Evolutionary conservation across 2,329 filamentous ascomycete species (phyloP).

Genomic region (Phaeoacremonium minimum): DNA sequence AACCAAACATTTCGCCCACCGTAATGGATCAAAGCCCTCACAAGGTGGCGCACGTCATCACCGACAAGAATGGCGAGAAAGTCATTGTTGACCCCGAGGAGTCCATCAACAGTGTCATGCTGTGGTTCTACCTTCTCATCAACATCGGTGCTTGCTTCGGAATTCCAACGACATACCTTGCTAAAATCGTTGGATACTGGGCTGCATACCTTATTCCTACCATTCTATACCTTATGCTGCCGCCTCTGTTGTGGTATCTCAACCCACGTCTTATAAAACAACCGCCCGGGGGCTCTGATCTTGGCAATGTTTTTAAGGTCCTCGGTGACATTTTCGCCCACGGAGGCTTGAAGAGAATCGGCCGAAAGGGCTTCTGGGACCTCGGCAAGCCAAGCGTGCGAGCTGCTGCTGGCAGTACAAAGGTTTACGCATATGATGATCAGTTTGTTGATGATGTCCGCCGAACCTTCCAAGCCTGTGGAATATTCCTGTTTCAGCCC

Average conservation of each 20-base stretch:
- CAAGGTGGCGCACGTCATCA: constrained; percentile 48
- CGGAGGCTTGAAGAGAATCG: constrained; percentile 30
- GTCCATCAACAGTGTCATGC: constrained; percentile 62
- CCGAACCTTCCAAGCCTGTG: constrained; percentile 54
- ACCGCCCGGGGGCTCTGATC: constrained; percentile 39
- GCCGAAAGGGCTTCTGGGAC: constrained; percentile 52
- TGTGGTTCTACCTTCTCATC: constrained; percentile 57
- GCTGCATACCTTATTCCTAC: constrained; percentile 32
- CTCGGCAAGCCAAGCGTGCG: constrained; percentile 52
- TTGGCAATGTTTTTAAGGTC: constrained; percentile 36
- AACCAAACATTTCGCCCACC: constrained; percentile 66
- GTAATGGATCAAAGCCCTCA: constrained; percentile 62
- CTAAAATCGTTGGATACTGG: constrained; percentile 48
- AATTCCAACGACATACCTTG: constrained; percentile 47
- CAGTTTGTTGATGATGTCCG: constrained; percentile 63
- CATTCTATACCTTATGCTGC: constrained; percentile 35
- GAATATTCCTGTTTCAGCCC: constrained; percentile 54
- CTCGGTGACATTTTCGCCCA: constrained; percentile 32
- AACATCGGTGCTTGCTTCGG: constrained; percentile 50
- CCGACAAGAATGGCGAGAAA: constrained; percentile 50
- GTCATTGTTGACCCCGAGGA: constrained; percentile 66
- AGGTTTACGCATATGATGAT: constrained; percentile 52
- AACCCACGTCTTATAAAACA: constrained; percentile 35
- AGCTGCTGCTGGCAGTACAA: constrained; percentile 31
- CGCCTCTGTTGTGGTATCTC: constrained; percentile 35